Evolutionary conservation across 2,329 filamentous ascomycete species (phyloP), one percentile per base, ranked within the genome.

Genomic region (Cladorrhinum sp.): DNA sequence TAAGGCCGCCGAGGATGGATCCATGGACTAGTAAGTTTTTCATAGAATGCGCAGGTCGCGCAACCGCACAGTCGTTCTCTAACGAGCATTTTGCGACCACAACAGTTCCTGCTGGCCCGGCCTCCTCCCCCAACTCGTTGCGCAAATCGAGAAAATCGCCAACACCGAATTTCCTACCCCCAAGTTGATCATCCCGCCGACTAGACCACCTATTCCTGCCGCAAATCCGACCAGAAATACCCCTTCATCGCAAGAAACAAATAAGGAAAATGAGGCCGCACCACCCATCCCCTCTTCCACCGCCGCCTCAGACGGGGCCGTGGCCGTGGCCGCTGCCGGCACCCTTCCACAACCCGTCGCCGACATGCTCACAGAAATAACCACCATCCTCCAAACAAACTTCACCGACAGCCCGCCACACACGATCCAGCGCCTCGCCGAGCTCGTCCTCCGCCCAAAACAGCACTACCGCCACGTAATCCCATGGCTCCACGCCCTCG

Each of bases 381-480:
- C 76, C 42, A 74, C 75, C 5, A 86, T 87, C 16, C 79, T 96
- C 42, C 79, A 76, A 55, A 80, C 79, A 2, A 84, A 83, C 66
- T 99, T 99, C 74, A 72, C 84, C 21, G 78, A 80, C 2, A 84
- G 90, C 68, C 94, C 95, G 1, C 95, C 95, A 0, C 92, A 98
- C 73, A 98, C 95, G 2, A 84, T 97, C 64, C 95, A 99, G 76
- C 89, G 95, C 42, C 83, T 99, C 21, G 86, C 92, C 21, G 95
- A 99, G 79, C 87, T 98, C 28, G 79, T 96, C 3, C 80, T 96
- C 36, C 76, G 81, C 24, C 95, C 95, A 1, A 88, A 80, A 62
- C 82, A 82, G 59, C 90, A 96, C 75, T 97, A 98, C 78, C 86
- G 84, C 63, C 89, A 87, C 57, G 82, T 98, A 2, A 86, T 91